Conservation (phyloP, 495 filamentous ascomycete species). For the Podospora anserina region DNA sequence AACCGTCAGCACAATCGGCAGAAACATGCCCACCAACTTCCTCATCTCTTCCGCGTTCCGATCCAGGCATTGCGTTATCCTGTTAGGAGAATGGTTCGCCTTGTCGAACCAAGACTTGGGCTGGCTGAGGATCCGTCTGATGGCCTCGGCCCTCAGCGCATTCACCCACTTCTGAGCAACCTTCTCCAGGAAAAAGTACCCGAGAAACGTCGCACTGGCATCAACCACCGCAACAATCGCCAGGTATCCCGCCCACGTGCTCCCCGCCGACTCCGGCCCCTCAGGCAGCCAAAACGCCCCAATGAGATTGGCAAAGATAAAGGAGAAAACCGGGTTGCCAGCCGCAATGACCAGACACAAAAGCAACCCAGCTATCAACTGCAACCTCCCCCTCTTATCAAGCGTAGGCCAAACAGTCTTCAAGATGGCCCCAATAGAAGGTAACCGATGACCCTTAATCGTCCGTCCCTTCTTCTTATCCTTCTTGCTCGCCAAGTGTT, state of each 20-base stretch:
- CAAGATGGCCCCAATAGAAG: conserved; percentile 60
- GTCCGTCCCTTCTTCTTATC: conserved; percentile 20
- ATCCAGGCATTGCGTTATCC: conserved; percentile 69
- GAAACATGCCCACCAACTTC: conserved; percentile 75
- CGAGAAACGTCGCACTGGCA: conserved; percentile 58
- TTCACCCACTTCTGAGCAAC: conserved; percentile 80
- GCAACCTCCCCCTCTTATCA: conserved; percentile 43
- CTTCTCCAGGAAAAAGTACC: conserved; percentile 67
- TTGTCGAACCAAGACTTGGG: conserved; percentile 82
- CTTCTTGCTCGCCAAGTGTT: conserved; percentile 25
- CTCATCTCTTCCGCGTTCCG: conserved; percentile 85
- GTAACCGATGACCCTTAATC: conserved; percentile 6
- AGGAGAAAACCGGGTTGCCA: conserved; percentile 74
- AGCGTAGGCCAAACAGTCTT: conserved; percentile 70
- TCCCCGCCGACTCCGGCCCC: conserved; percentile 44
- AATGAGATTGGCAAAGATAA: conserved; percentile 71
- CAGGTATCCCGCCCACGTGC: conserved; percentile 67
- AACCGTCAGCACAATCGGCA: conserved; percentile 63
- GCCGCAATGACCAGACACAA: conserved; percentile 62
- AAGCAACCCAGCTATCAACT: conserved; percentile 60
- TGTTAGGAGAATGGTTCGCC: conserved; percentile 58
- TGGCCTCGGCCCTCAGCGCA: conserved; percentile 61
- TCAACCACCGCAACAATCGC: conserved; percentile 67
- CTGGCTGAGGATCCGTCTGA: conserved; percentile 71
- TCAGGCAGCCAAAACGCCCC: conserved; percentile 59